Conservation (phyloP, 345 rosid species). For the Capsella bursapastoris region DNA sequence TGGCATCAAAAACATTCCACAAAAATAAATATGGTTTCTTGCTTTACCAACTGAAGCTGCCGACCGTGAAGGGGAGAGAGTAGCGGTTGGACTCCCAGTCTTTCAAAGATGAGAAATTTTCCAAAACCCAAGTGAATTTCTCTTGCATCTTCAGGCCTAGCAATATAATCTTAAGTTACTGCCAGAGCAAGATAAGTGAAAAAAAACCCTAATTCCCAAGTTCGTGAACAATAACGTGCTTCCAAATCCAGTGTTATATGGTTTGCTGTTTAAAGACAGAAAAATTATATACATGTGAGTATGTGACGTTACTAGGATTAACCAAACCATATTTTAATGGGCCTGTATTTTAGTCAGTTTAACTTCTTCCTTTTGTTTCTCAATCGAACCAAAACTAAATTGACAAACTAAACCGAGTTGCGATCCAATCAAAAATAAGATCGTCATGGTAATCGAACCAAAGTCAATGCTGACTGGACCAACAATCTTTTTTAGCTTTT, state of each 20-base stretch:
- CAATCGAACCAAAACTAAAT: not conserved
- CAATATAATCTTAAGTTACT: not conserved
- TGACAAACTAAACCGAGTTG: not conserved
- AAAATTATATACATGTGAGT: not conserved
- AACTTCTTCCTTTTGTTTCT: not conserved
- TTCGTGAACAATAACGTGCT: not conserved
- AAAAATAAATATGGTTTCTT: not conserved
- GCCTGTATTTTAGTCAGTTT: not conserved
- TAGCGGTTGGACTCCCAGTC: not conserved
- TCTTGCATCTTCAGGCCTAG: not conserved
- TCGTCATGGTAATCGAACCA: not conserved
- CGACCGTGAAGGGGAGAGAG: not conserved
- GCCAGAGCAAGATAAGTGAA: not conserved
- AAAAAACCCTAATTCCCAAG: not conserved
- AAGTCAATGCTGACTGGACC: not conserved
- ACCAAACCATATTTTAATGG: not conserved
- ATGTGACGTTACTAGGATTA: not conserved
- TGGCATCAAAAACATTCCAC: not conserved
- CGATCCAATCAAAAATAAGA: not conserved
- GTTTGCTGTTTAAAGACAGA: not conserved
- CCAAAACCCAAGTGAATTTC: not conserved
- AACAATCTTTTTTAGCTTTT: not conserved
- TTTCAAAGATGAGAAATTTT: not conserved
- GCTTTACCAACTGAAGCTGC: slow-evolving; percentile 2
- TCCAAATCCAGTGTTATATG: not conserved